These are phyloP conservation scores for Monosporozyma solicola DNA, from an alignment of 805 yeast species.

Conservation along the genomic window DNA sequence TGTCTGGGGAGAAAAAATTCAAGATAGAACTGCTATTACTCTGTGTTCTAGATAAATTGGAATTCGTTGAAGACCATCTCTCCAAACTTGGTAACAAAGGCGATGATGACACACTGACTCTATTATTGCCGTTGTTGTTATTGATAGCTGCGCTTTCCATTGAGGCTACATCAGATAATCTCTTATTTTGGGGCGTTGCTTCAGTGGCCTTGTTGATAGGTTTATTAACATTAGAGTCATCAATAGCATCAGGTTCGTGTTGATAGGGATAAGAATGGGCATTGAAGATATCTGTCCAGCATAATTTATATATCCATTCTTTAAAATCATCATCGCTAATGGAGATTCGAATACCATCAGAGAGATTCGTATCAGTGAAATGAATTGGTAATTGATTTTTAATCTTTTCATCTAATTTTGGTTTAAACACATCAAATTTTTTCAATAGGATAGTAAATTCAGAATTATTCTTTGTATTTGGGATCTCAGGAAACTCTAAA, in stretches of 20 bases:
- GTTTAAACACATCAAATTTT: constrained; percentile 14
- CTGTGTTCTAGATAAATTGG: constrained; percentile 21
- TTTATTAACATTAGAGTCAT: background rate
- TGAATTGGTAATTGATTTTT: constrained; percentile 10
- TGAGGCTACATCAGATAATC: background rate
- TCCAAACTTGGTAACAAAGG: constrained; percentile 21
- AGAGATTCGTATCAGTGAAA: constrained; percentile 5
- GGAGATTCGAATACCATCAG: constrained; percentile 7
- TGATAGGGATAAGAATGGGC: constrained; percentile 12
- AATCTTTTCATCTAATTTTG: constrained; percentile 7
- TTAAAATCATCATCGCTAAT: constrained; percentile 9
- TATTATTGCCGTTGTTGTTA: background rate
- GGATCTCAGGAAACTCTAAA: constrained; percentile 19
- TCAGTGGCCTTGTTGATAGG: background rate
- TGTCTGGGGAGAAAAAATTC: constrained; percentile 13
- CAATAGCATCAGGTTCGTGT: background rate
- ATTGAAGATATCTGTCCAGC: constrained; percentile 27
- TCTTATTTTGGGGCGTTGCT: constrained; percentile 1
- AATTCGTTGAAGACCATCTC: constrained; percentile 23
- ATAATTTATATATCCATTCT: constrained; percentile 18
- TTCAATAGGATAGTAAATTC: constrained; percentile 15
- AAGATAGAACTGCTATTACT: constrained; percentile 21
- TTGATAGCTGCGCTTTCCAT: background rate
- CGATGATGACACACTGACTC: background rate
- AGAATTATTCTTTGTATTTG: constrained; percentile 15